A percentile compares a stretch with the other conserved stretches of the same genome.
These are phyloP conservation scores for Citrus trifoliata DNA, from an alignment of 345 rosid species.

Conservation along the genomic window DNA sequence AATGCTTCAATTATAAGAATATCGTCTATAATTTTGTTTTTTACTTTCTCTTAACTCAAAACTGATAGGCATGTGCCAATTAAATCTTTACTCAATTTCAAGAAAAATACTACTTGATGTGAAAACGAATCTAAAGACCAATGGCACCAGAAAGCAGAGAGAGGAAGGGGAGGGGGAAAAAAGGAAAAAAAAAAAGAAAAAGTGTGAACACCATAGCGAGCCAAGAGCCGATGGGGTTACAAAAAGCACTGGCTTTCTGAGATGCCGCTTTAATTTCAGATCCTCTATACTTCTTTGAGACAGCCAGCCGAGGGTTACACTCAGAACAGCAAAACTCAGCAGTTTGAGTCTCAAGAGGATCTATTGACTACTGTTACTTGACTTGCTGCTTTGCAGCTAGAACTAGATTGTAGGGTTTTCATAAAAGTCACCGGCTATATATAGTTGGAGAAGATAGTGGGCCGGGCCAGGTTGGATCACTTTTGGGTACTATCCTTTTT, in stretches of 20 bases:
- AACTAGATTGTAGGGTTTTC: not conserved
- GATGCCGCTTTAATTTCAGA: constrained; percentile 15
- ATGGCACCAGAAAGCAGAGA: not conserved
- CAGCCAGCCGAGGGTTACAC: not conserved
- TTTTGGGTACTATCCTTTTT: not conserved
- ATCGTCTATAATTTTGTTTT: too few relatives aligned
- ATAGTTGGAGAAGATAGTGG: not conserved
- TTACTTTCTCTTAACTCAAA: not conserved
- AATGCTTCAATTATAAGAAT: not conserved
- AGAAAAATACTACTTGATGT: not conserved
- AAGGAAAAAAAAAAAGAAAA: too few relatives aligned
- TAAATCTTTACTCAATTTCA: not conserved
- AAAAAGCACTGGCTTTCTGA: constrained; percentile 13
- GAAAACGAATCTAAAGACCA: not conserved
- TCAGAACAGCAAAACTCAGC: not conserved
- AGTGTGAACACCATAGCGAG: constrained; percentile 15
- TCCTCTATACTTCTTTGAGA: not conserved
- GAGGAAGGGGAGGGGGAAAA: too few relatives aligned
- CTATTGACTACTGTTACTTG: not conserved
- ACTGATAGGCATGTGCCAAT: not conserved
- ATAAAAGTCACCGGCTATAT: not conserved
- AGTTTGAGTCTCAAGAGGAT: not conserved
- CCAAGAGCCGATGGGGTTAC: constrained; percentile 4
- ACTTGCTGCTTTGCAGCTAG: too few relatives aligned
- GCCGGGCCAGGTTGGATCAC: not conserved